Conservation (phyloP, 164 flowering plant genomes). For the Umbellularia californica region DNA sequence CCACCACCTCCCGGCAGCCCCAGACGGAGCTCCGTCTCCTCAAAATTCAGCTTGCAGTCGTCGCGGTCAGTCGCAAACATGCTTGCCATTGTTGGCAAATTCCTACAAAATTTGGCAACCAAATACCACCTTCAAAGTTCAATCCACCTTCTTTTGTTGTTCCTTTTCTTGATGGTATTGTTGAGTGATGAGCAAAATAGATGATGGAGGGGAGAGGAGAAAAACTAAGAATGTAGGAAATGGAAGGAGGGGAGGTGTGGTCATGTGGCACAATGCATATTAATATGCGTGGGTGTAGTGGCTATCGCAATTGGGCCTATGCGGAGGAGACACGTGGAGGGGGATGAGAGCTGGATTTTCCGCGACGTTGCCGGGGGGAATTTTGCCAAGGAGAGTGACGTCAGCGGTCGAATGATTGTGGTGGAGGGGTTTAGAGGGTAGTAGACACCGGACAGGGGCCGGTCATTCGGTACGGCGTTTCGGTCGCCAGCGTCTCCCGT, state of each 20-base stretch:
- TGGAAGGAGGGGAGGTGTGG: constrained; percentile 9
- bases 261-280: constrained; percentile 19
- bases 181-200: not conserved
- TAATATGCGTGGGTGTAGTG: constrained; percentile 11
- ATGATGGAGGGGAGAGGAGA: not conserved
- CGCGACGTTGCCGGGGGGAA: constrained; percentile 15
- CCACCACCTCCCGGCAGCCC: constrained; percentile 11
- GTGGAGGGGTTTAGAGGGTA: not conserved
- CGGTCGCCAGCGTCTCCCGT: not conserved
- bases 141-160: constrained; percentile 4
- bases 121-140: not conserved
- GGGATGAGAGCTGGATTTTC: constrained; percentile 16
- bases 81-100: constrained; percentile 25
- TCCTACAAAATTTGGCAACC: constrained; percentile 16
- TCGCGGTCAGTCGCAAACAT: constrained; percentile 17
- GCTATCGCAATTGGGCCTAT: not conserved
- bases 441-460: not conserved
- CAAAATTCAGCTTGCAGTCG: constrained; percentile 11
- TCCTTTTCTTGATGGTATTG: not conserved
- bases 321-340: constrained; percentile 32
- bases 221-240: not conserved
- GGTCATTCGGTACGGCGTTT: not conserved
- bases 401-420: constrained; percentile 19
- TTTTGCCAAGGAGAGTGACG: constrained; percentile 25
- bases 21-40: constrained; percentile 13